Evolutionary conservation across 495 filamentous ascomycete species (phyloP).

Genomic region (Penicillium fimorum): DNA sequence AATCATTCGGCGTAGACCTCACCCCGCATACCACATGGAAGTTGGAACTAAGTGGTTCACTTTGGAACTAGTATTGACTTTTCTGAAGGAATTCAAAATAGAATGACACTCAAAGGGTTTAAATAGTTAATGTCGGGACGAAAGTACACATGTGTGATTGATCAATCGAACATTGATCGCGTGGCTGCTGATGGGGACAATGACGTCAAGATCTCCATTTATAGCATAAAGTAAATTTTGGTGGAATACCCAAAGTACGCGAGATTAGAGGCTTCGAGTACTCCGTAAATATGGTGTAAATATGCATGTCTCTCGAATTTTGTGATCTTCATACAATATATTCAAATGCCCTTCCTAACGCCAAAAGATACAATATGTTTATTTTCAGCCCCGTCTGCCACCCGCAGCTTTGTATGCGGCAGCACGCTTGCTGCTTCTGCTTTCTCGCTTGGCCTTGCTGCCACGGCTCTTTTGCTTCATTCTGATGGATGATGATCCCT

Average conservation of each 20-base stretch:
- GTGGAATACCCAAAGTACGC: no score
- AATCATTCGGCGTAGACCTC: neutral
- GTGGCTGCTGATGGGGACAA: neutral
- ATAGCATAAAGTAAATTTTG: neutral
- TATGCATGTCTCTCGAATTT: constrained; percentile 1
- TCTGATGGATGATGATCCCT: constrained; percentile 61
- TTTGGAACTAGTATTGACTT: neutral
- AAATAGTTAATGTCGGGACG: neutral
- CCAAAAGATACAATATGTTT: constrained; percentile 23
- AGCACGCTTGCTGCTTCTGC: constrained; percentile 55
- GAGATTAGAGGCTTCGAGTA: no score
- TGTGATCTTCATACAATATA: constrained; percentile 7
- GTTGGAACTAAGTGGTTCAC: neutral
- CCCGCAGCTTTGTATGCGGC: constrained; percentile 64
- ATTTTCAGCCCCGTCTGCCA: constrained; percentile 40
- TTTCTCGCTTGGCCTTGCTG: constrained; percentile 52
- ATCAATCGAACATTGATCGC: neutral
- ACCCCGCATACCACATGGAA: neutral
- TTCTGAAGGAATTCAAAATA: neutral
- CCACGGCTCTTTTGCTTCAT: constrained; percentile 59
- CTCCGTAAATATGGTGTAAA: no score
- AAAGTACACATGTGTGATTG: neutral
- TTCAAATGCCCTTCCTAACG: constrained; percentile 27
- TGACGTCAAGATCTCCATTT: constrained; percentile 2
- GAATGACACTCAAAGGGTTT: neutral